phyloP scores from a whole-genome alignment of 768 basidiomycete species.

The Russula lepida region DNA sequence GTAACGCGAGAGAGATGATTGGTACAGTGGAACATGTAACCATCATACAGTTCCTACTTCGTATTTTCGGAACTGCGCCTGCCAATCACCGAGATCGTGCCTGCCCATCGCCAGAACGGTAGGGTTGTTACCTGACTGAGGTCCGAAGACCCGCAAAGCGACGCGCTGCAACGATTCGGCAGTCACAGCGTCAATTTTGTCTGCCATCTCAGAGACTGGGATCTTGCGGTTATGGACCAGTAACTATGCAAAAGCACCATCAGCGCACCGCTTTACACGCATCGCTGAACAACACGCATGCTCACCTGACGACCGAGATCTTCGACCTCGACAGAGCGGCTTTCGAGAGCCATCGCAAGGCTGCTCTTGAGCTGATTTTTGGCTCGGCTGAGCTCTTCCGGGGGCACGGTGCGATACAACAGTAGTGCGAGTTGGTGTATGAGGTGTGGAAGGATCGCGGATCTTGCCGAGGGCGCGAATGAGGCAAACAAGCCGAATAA shows the following conservation, averaged over 20 bases:
- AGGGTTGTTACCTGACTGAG: slow-evolving; percentile 50
- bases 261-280: not conserved
- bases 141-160: slow-evolving; percentile 67
- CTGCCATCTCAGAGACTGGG: slow-evolving; percentile 84
- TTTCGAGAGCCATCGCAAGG: slow-evolving; percentile 92
- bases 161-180: slow-evolving; percentile 65
- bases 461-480: slow-evolving; percentile 52
- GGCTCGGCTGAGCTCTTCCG: slow-evolving; percentile 69
- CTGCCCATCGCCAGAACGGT: slow-evolving; percentile 81
- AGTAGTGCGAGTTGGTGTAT: slow-evolving; percentile 82
- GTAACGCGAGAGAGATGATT: not conserved
- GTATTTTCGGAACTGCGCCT: slow-evolving; percentile 57
- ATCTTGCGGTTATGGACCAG: slow-evolving; percentile 83
- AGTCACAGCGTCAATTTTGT: slow-evolving; percentile 71
- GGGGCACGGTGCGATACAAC: slow-evolving; percentile 58
- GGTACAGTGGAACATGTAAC: not conserved
- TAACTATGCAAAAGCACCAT: slow-evolving; percentile 37
- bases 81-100: slow-evolving; percentile 65
- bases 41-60: slow-evolving; percentile 38
- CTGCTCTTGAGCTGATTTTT: slow-evolving; percentile 93
- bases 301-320: slow-evolving; percentile 84
- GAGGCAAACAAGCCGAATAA: slow-evolving; percentile 88
- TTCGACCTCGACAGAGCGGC: slow-evolving; percentile 74
- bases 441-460: slow-evolving; percentile 73
- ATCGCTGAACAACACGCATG: not conserved